phyloP scores from a whole-genome alignment of 441 rosid species.

The Flueggea neowawraea region DNA sequence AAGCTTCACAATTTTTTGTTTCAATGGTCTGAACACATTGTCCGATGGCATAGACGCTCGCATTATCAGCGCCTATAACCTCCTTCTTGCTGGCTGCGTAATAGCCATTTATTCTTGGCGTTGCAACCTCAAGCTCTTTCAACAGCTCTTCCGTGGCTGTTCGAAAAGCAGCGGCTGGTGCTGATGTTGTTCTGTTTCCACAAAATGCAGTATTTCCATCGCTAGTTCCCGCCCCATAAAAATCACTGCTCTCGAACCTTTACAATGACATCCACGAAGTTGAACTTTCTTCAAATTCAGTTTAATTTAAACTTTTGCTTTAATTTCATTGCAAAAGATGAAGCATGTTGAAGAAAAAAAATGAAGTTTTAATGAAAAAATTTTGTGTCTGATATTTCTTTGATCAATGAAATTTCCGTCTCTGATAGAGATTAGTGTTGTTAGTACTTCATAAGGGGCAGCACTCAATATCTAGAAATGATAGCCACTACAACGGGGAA shows the following conservation, averaged over 20 bases:
- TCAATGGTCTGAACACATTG: slow-evolving; percentile 4
- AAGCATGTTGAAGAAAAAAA: too few relatives aligned
- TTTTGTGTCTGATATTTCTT: too few relatives aligned
- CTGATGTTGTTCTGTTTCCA: background rate
- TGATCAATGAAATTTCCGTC: too few relatives aligned
- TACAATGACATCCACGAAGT: too few relatives aligned
- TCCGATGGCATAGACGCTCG: background rate
- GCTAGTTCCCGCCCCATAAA: background rate
- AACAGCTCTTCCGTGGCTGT: background rate
- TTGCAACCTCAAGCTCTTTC: background rate
- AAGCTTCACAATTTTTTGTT: slow-evolving; percentile 24
- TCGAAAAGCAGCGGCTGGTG: background rate
- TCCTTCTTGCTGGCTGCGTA: background rate
- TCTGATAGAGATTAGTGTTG: too few relatives aligned
- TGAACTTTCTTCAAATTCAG: too few relatives aligned
- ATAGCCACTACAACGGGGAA: too few relatives aligned
- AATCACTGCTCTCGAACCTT: slow-evolving; percentile 7
- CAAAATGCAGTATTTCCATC: background rate
- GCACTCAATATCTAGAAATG: too few relatives aligned
- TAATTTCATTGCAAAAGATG: too few relatives aligned
- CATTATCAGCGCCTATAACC: background rate
- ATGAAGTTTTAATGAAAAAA: too few relatives aligned
- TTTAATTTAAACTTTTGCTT: too few relatives aligned
- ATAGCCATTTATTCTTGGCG: background rate
- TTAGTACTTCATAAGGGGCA: too few relatives aligned